Evolutionary conservation across 352 stramenopile species (phyloP).

Genomic region (Globisporangium okanoganense): DNA sequence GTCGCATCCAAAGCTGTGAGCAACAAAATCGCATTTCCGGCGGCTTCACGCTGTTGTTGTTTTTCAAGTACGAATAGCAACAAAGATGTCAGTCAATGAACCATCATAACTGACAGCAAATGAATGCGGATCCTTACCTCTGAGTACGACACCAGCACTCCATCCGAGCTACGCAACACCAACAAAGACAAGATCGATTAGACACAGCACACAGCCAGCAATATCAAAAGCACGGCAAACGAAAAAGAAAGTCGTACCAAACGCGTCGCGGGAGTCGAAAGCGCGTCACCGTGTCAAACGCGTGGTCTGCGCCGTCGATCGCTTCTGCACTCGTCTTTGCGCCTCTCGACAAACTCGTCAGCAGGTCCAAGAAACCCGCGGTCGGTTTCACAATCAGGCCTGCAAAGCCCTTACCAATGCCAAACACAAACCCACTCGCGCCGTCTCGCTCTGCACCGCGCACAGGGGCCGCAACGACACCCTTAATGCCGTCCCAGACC

Average conservation of each 20-base stretch:
- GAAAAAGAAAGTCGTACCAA: slow-evolving; percentile 42
- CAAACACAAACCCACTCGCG: slow-evolving; percentile 76
- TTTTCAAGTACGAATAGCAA: not conserved
- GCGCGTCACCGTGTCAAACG: slow-evolving; percentile 49
- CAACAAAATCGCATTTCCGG: slow-evolving; percentile 70
- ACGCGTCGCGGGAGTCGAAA: slow-evolving; percentile 70
- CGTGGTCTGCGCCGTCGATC: slow-evolving; percentile 55
- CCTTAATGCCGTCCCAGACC: slow-evolving; percentile 82
- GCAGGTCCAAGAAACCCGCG: slow-evolving; percentile 75
- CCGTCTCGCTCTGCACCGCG: slow-evolving; percentile 73
- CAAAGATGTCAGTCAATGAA: not conserved
- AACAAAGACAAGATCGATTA: slow-evolving; percentile 6
- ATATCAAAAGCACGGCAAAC: not conserved
- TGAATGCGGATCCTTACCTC: slow-evolving; percentile 24
- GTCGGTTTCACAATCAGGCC: slow-evolving; percentile 83
- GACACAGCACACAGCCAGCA: not conserved
- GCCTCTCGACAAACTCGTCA: slow-evolving; percentile 75
- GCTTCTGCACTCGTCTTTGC: slow-evolving; percentile 81
- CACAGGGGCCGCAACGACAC: slow-evolving; percentile 71
- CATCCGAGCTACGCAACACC: slow-evolving; percentile 43
- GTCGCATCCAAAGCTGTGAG: slow-evolving; percentile 73
- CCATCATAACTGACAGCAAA: not conserved
- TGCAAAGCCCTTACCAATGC: slow-evolving; percentile 80
- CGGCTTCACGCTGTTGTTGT: slow-evolving; percentile 40
- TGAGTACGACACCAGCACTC: slow-evolving; percentile 78